Evolutionary conservation across 2,329 filamentous ascomycete genomes (phyloP).

Genomic region (Colletotrichum costaricense): DNA sequence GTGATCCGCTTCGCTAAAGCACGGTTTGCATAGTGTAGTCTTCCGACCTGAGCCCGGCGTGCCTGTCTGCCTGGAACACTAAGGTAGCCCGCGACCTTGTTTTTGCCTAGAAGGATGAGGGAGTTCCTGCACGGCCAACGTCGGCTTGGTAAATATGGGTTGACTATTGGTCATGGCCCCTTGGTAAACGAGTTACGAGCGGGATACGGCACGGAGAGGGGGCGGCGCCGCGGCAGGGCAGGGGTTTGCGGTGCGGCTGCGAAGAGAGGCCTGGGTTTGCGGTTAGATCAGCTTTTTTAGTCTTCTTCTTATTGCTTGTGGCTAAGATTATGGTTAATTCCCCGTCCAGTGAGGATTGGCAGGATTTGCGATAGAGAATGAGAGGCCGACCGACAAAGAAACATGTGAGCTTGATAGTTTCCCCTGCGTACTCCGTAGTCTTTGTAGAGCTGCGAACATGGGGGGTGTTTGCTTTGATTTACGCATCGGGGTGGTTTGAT

Average conservation of each 20-base stretch:
- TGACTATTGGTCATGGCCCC: neutral
- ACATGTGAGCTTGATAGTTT: neutral
- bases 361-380: neutral
- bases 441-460: neutral
- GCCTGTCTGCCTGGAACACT: neutral
- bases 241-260: neutral
- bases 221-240: neutral
- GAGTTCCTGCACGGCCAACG: neutral
- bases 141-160: neutral
- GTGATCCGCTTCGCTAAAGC: neutral
- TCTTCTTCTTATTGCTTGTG: neutral
- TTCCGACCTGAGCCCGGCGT: neutral
- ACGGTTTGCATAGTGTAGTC: neutral
- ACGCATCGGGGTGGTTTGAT: constrained; percentile 15
- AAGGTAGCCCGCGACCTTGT: neutral
- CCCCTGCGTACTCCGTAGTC: neutral
- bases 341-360: neutral
- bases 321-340: constrained; percentile 10
- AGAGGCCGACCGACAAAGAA: neutral
- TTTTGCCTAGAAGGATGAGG: neutral
- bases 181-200: neutral
- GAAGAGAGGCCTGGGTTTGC: neutral
- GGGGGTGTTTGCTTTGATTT: neutral
- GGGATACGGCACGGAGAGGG: neutral
- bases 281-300: neutral